Evolutionary conservation across 345 rosid species (phyloP).

Genomic region (Firmiana major): DNA sequence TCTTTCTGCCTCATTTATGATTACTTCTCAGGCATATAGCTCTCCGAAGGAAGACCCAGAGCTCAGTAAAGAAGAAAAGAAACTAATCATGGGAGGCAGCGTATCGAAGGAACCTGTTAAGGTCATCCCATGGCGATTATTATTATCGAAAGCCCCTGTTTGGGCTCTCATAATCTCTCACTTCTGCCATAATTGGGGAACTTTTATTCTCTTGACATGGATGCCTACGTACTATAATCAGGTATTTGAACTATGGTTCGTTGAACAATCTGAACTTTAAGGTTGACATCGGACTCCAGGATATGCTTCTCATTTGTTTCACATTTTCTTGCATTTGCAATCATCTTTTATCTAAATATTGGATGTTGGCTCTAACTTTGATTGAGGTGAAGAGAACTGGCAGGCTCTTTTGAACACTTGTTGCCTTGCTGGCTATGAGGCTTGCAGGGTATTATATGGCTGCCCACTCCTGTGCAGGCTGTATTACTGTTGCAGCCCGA

Average conservation of each 20-base stretch:
- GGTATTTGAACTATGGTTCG: conserved; percentile 34
- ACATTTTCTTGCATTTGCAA: not conserved
- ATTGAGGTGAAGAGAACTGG: not conserved
- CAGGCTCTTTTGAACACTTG: not conserved
- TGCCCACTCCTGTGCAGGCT: not conserved
- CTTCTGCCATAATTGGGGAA: conserved; percentile 99
- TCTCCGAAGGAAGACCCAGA: conserved; percentile 81
- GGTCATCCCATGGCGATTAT: conserved; percentile 90
- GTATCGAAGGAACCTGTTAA: conserved; percentile 74
- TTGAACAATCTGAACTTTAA: not conserved
- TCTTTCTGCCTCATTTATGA: conserved; percentile 17
- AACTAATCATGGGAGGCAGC: conserved; percentile 57
- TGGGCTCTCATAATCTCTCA: conserved; percentile 97
- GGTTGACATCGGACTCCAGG: not conserved
- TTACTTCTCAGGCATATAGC: conserved; percentile 71
- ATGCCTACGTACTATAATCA: conserved; percentile 99
- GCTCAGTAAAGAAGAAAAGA: conserved; percentile 61
- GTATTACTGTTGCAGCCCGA: not conserved
- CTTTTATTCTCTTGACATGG: conserved; percentile 94
- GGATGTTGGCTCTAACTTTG: not conserved
- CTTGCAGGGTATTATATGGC: not conserved
- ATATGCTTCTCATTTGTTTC: not conserved
- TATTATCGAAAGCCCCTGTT: conserved; percentile 87
- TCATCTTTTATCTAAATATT: not conserved
- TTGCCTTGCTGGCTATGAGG: not conserved